Evolutionary conservation across 768 basidiomycete species (phyloP), one percentile per base, ranked within the genome.

Genomic region (Pholiota molesta): DNA sequence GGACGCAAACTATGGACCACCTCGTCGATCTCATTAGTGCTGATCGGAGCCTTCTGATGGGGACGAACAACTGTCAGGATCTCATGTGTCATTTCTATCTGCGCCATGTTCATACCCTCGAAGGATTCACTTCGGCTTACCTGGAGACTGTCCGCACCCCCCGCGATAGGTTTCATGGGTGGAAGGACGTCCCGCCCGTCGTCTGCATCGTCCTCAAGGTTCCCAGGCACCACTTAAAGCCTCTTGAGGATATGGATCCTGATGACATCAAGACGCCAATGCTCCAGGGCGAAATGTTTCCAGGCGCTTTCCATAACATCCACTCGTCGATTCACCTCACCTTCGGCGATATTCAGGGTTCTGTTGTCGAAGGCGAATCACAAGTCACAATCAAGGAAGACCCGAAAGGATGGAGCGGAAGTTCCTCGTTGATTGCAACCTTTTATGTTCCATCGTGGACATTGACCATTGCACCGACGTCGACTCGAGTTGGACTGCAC

Each of bases 1-100:
- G 88, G 88, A 54, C 28, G 0, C 60, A 70, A 23, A 71, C 76
- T 10, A 78, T 89, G 75, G 63, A 66, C 9, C 61, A 55, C 39
- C 77, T 79, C 60, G 61, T 75, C 14, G 52, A 61, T 17, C 66
- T 76, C 14, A 64, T 76, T 10, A 55, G 57, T 9, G 26, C 42
- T 1, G 73, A 73, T 47, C 65, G 42, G 44, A 68, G 53, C 0
- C 65, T 77, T 8, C 9, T 74, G 0, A 62, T 73, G 45, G 76
- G 75, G 2, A n/a, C 16, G 4, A 73, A 73, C 55, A 68, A 72
- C 62, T 76, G 74, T 51, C 77, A 80, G 59, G 81, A 82, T 21
- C 65, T 82, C 4, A 72, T 72, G 40, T 75, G 72, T 33, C 73
- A 77, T 44, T 69, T 82, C 4, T 70, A 77, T 58, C 66, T 74